Evolutionary conservation across 108 stramenopile species (phyloP), one percentile per base, ranked within the genome.

Genomic region (Bacterosira constricta): DNA sequence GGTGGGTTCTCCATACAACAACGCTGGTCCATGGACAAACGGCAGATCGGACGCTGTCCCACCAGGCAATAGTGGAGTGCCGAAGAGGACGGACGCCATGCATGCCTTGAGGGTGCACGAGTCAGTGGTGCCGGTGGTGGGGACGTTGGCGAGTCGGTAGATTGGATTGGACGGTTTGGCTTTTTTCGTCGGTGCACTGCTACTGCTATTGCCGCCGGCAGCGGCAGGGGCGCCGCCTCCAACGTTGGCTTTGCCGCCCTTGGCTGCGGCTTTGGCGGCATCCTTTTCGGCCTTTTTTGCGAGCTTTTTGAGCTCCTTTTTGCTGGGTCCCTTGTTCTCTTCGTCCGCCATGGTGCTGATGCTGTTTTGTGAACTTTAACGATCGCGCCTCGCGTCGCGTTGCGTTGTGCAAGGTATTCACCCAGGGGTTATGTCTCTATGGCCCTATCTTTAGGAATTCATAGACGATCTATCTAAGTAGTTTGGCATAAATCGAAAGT

Each of bases 241-340:
- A 59, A 17, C 41, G 36, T 10, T 4, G 46, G 53, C 69, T 2
- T 56, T 68, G 56, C 61, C 81, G 12, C 71, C 75, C 11, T 9
- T 64, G 12, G 18, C 30, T 35, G 27, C 51, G 25, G 29, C 11
- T 41, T 80, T 82, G 63, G 77, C 73, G 47, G 68, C 75, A 39
- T 66, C 59, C 59, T 87, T 88, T 74, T 87, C 87, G 52, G 89
- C 88, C 76, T 90, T 90, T 59, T 93, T 93, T 62, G 87, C 88
- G 36, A 88, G 69, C 73, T 90, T 88, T 67, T 93, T 93, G 38
- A 90, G 79, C 54, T 92, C 83, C 67, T 90, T 90, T 79, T 93
- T 93, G 58, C 86, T 88, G 20, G 82, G 87, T 39, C 53, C 52
- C 44, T 59, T 74, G 55, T 41, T 52, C 32, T 63, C 44, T 47